Evolutionary conservation across 164 flowering plant genomes (phyloP).

Genomic region (Warburgia ugandensis): DNA sequence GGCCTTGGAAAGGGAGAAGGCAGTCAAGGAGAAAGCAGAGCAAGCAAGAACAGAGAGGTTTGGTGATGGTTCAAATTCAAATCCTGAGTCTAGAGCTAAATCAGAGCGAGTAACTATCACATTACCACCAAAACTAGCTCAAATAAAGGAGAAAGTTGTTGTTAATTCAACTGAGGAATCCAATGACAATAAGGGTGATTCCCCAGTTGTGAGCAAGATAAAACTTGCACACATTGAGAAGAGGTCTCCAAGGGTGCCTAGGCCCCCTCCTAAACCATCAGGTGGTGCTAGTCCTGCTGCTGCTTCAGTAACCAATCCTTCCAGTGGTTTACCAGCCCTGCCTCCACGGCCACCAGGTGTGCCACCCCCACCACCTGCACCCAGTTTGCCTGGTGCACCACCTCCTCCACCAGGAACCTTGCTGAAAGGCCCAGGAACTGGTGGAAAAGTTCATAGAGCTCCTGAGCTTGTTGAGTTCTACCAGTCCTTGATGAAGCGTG

Average conservation of each 20-base stretch:
- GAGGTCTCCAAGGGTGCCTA: constrained; percentile 69
- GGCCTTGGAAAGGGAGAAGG: constrained; percentile 84
- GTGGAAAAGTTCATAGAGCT: constrained; percentile 91
- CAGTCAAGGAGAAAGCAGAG: constrained; percentile 76
- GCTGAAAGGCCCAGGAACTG: constrained; percentile 43
- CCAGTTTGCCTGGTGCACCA: too few species aligned
- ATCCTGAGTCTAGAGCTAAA: too few species aligned
- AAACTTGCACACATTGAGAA: constrained; percentile 68
- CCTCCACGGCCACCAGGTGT: constrained; percentile 23
- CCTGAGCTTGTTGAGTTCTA: constrained; percentile 96
- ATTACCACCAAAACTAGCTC: constrained; percentile 73
- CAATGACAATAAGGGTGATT: constrained; percentile 31
- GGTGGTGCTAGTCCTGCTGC: constrained; percentile 29
- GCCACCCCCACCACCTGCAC: too few species aligned
- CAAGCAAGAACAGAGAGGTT: constrained; percentile 78
- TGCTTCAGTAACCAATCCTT: constrained; percentile 27
- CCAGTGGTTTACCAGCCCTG: constrained; percentile 60
- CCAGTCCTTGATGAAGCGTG: constrained; percentile 92
- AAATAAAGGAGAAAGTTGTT: constrained; percentile 58
- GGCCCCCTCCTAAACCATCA: constrained; percentile 79
- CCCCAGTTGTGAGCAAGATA: constrained; percentile 61
- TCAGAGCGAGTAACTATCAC: constrained; percentile 24
- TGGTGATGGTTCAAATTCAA: constrained; percentile 34
- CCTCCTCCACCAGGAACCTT: constrained; percentile 87
- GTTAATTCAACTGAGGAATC: constrained; percentile 39